phyloP scores from a whole-genome alignment of 768 basidiomycete genomes.

The Mycena rosella region DNA sequence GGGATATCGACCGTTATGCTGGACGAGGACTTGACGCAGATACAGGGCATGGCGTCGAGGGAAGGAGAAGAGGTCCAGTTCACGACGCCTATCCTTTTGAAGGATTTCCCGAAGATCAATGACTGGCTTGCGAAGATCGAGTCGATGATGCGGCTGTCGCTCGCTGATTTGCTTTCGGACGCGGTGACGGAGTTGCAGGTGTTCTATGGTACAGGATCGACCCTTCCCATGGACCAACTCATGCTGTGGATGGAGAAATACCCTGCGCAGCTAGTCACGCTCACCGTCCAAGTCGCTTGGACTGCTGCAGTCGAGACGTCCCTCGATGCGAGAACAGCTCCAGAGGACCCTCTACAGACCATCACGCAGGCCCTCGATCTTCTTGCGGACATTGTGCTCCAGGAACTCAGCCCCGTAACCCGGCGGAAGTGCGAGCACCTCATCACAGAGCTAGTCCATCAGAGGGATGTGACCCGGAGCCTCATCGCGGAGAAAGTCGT shows the following conservation, averaged over 20 bases:
- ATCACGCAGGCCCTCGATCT: constrained; percentile 89
- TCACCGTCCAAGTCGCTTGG: constrained; percentile 97
- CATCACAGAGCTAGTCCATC: constrained; percentile 98
- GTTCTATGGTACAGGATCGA: constrained; percentile 79
- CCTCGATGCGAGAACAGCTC: constrained; percentile 65
- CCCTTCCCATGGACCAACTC: constrained; percentile 74
- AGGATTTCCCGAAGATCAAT: constrained; percentile 97
- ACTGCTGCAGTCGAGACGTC: constrained; percentile 84
- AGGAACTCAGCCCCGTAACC: constrained; percentile 90
- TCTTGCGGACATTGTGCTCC: constrained; percentile 96
- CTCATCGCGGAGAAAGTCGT: constrained; percentile 75
- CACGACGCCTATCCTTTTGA: constrained; percentile 84
- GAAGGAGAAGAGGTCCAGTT: constrained; percentile 96
- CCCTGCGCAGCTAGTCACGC: constrained; percentile 95
- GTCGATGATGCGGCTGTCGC: constrained; percentile 90
- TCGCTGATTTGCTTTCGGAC: constrained; percentile 84
- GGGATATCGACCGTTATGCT: constrained; percentile 92
- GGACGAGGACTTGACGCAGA: constrained; percentile 89
- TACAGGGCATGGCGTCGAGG: constrained; percentile 93
- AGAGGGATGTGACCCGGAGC: constrained; percentile 91
- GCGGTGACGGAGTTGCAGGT: constrained; percentile 83
- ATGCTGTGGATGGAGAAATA: constrained; percentile 94
- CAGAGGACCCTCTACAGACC: constrained; percentile 78
- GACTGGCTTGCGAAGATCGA: constrained; percentile 97
- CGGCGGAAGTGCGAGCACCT: constrained; percentile 98